Conservation (phyloP, 1,284 basidiomycete genomes). For the Pisolithus thermaeus region DNA sequence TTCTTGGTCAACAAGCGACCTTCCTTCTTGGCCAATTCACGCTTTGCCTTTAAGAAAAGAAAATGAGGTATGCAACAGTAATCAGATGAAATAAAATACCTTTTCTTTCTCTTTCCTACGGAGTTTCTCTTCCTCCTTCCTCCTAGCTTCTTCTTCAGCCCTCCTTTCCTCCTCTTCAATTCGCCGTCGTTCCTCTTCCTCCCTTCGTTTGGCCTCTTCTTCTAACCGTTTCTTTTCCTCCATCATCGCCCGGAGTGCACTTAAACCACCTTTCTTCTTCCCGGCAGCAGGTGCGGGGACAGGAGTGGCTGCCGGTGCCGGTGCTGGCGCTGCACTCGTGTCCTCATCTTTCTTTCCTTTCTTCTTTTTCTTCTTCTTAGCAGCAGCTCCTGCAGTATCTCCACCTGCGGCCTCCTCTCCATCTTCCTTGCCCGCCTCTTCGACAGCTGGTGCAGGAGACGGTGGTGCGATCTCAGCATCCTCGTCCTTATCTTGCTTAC, state of each 20-base stretch:
- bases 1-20: conserved; percentile 90
- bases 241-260: conserved; percentile 77
- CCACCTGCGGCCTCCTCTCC: conserved; percentile 53
- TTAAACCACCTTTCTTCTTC: conserved; percentile 71
- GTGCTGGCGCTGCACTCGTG: conserved; percentile 33
- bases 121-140: conserved; percentile 79
- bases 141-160: conserved; percentile 70
- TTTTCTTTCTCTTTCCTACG: conserved; percentile 89
- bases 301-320: conserved; percentile 32
- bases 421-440: conserved; percentile 31
- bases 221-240: conserved; percentile 85
- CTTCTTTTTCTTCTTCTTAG: conserved; percentile 85
- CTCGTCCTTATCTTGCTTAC: conserved; percentile 57
- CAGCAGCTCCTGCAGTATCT: conserved; percentile 45
- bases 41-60: conserved; percentile 56
- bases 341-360: conserved; percentile 75
- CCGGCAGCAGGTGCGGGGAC: conserved; percentile 41
- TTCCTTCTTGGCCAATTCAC: conserved; percentile 83
- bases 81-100: conserved; percentile 35
- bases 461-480: conserved; percentile 51
- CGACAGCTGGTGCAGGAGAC: conserved; percentile 12
- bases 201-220: conserved; percentile 65
- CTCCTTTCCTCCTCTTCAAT: conserved; percentile 83
- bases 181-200: conserved; percentile 71
- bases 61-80: conserved; percentile 2